Conservation (phyloP, 352 stramenopile species). For the Pythium aphanidermatum region DNA sequence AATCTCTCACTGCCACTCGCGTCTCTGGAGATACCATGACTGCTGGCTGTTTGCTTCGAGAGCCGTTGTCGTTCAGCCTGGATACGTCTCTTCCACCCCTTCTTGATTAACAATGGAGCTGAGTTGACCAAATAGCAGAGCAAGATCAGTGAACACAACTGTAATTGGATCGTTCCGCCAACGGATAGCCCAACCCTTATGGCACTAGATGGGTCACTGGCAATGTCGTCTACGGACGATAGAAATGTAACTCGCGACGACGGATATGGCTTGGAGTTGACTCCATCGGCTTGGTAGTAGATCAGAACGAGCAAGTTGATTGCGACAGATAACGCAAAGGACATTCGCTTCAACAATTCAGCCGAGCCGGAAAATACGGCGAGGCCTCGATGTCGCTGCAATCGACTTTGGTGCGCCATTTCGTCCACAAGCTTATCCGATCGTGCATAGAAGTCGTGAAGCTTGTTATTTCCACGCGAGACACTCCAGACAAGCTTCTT, state of each 20-base stretch:
- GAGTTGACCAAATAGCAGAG: constrained; percentile 64
- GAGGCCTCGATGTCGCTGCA: neutral
- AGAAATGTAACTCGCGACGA: constrained; percentile 33
- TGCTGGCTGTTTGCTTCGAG: constrained; percentile 39
- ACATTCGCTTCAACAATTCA: constrained; percentile 42
- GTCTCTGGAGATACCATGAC: constrained; percentile 20
- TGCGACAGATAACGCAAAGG: constrained; percentile 39
- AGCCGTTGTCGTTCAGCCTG: constrained; percentile 27
- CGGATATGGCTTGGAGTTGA: constrained; percentile 49
- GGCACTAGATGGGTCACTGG: constrained; percentile 15
- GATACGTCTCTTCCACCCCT: constrained; percentile 58
- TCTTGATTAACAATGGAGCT: constrained; percentile 58
- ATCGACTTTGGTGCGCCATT: constrained; percentile 58
- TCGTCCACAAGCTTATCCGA: constrained; percentile 67
- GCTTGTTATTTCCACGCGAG: constrained; percentile 46
- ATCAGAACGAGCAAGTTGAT: constrained; percentile 60
- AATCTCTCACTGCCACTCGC: constrained; percentile 44
- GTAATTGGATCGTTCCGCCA: constrained; percentile 44
- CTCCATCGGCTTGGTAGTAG: constrained; percentile 48
- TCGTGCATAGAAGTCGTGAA: constrained; percentile 58
- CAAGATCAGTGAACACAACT: constrained; percentile 40
- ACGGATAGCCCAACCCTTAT: constrained; percentile 36
- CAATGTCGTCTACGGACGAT: constrained; percentile 4
- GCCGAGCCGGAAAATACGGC: constrained; percentile 24
- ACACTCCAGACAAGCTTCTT: constrained; percentile 66